Evolutionary conservation across 192 early-diverging fungal species (phyloP).

Genomic region (Thamnidium elegans): DNA sequence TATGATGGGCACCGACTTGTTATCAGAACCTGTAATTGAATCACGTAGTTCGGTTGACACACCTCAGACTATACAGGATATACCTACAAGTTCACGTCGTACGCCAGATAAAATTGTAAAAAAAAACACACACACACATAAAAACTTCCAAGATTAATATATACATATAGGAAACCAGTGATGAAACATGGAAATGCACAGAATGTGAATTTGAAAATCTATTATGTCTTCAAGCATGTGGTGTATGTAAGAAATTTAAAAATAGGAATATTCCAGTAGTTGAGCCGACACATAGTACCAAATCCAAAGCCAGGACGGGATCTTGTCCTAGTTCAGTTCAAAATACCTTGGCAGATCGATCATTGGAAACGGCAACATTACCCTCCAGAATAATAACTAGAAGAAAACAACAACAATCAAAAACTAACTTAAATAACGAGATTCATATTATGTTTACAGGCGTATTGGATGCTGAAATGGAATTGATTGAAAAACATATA

Average conservation of each 20-base stretch:
- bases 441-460: background rate
- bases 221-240: background rate
- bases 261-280: background rate
- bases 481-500: background rate
- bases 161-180: too few species aligned
- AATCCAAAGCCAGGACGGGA: background rate
- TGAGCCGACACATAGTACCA: background rate
- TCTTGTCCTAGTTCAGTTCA: too few species aligned
- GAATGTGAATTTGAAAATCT: background rate
- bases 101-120: too few species aligned
- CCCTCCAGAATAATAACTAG: background rate
- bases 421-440: background rate
- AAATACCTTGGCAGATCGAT: background rate
- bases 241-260: background rate
- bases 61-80: too few species aligned
- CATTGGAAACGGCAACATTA: background rate
- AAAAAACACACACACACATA: too few species aligned
- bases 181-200: background rate
- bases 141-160: too few species aligned
- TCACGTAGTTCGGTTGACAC: too few species aligned
- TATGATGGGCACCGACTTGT: too few species aligned
- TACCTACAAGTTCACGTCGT: too few species aligned
- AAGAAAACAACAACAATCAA: background rate
- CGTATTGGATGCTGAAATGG: background rate
- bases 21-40: too few species aligned